Conservation (phyloP, 345 rosid genomes). For the Theobroma cacao region DNA sequence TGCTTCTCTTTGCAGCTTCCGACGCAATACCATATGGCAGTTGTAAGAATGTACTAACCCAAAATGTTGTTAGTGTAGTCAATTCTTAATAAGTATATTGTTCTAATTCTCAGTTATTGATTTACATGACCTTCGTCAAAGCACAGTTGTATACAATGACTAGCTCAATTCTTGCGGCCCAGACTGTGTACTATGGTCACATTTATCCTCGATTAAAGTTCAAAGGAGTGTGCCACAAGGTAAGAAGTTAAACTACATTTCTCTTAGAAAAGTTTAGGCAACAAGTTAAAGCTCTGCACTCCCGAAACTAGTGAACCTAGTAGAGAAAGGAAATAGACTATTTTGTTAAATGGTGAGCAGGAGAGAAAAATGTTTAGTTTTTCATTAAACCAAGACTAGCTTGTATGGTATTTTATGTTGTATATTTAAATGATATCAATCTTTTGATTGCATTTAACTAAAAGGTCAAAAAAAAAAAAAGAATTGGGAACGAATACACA, state of each 20-base stretch:
- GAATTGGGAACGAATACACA: background rate
- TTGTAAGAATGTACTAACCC: constrained; percentile 38
- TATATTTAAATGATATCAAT: background rate
- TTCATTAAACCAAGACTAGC: background rate
- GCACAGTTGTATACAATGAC: constrained; percentile 65
- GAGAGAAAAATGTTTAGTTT: background rate
- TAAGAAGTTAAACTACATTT: constrained; percentile 16
- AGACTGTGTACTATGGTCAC: constrained; percentile 68
- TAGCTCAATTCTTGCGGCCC: constrained; percentile 48
- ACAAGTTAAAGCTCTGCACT: background rate
- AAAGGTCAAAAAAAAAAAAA: background rate
- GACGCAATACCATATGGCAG: constrained; percentile 76
- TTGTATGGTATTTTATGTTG: background rate
- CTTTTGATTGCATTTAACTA: background rate
- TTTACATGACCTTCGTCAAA: background rate
- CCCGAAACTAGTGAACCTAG: background rate
- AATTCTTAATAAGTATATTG: background rate
- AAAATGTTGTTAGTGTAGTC: background rate
- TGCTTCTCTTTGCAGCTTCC: constrained; percentile 71
- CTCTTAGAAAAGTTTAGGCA: background rate
- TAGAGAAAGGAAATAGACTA: background rate
- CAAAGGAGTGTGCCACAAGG: constrained; percentile 36
- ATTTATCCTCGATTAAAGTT: constrained; percentile 46
- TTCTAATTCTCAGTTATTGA: background rate
- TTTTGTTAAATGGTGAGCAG: background rate